Base-by-base conservation (phyloP, 225 moss, liverwort and hornwort genomes). In the Asterella californica region DNA sequence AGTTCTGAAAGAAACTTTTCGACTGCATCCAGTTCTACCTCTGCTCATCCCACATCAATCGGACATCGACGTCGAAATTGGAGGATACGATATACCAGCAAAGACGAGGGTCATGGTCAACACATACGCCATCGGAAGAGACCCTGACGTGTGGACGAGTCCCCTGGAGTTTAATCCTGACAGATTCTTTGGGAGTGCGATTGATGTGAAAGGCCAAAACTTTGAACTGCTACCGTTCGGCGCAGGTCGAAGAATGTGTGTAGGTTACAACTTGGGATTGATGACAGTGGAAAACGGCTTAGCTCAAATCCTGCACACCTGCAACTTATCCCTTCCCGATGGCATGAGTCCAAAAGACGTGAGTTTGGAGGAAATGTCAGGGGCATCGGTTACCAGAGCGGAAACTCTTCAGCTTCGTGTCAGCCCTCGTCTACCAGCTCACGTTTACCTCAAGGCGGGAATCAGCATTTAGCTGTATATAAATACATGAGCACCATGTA, bases 141-240 rank as follows among this genome's bases (percentile, higher is more conserved):
- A 92, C 79, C 89, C 91, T 0, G 37, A 68, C 24, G 42, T 85
- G 72, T 90, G 91, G 91, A 81, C 62, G 8, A 77, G 75, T n/a
- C 83, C 90, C 0, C 61, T 84, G 17, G 86, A 79, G 27, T 90
- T 90, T 4, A 73, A 90, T 66, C 91, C 91, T 0, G 82, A 48
- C 14, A 84, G 90, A 29, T 90, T 92, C 74, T 7, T 87, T 11
- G 72, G 66, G 52, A 67, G 24, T 15, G 72, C 85, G 17, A 60
- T 86, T 22, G 85, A 87, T 48, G 72, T 85, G 52, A 68, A 71
- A 21, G 86, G 89, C 4, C 84, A 86, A 2, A 82, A 92, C 25
- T 78, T 15, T n/a, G n/a, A n/a, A n/a, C n/a, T n/a, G n/a, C n/a
- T n/a, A n/a, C n/a, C n/a, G n/a, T n/a, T n/a, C n/a, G n/a, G n/a